phyloP scores from a whole-genome alignment of 352 stramenopile species.

The Halophytophthora batemanensis region DNA sequence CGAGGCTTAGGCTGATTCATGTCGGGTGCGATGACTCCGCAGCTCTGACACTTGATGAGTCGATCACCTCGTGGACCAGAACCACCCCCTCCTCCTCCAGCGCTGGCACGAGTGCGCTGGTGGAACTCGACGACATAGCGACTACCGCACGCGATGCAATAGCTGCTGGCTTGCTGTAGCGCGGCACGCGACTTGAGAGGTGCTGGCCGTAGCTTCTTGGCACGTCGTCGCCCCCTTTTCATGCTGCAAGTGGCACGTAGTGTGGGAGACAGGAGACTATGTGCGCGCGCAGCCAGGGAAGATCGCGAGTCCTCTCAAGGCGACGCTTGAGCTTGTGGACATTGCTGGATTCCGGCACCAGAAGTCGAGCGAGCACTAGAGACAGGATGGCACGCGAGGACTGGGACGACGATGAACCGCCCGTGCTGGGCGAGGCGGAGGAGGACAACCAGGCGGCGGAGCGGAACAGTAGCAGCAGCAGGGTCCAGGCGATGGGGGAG shows the following conservation, averaged over 20 bases:
- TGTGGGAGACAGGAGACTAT: too few species aligned
- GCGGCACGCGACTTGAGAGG: conserved; percentile 11
- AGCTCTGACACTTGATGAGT: conserved; percentile 48
- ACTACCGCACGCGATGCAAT: conserved; percentile 52
- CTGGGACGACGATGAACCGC: conserved; percentile 46
- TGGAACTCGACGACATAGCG: conserved; percentile 31
- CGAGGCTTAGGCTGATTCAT: conserved; percentile 31
- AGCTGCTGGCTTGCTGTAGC: conserved; percentile 27
- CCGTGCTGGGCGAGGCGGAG: conserved; percentile 29
- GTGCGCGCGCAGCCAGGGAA: neutral
- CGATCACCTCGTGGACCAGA: conserved; percentile 1
- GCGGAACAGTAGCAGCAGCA: neutral
- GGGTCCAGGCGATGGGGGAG: conserved; percentile 9
- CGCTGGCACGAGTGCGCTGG: conserved; percentile 1
- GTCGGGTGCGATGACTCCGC: conserved; percentile 44
- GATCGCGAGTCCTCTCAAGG: conserved; percentile 3
- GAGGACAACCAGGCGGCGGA: conserved; percentile 32
- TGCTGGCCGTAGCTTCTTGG: conserved; percentile 8
- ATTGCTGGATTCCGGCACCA: conserved; percentile 8
- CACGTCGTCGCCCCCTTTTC: conserved; percentile 15
- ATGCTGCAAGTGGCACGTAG: too few species aligned
- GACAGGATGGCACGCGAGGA: conserved; percentile 7
- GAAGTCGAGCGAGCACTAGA: conserved; percentile 5
- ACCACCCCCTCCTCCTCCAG: too few species aligned
- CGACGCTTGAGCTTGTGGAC: conserved; percentile 15